Conservation (phyloP, 441 rosid species). For the Croton laevigatus region DNA sequence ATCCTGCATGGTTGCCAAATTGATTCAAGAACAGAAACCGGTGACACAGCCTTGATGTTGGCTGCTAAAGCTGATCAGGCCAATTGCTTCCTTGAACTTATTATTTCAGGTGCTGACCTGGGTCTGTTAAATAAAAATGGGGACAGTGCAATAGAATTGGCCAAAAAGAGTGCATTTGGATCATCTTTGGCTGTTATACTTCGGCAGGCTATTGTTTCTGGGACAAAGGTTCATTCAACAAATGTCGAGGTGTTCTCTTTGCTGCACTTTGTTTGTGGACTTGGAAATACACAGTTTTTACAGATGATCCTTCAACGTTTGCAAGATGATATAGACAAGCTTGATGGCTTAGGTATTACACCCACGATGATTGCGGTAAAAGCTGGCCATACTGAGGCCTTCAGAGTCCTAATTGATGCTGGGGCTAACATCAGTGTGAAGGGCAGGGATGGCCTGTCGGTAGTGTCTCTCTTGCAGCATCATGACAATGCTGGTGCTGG, state of each 20-base stretch:
- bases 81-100: slow-evolving; percentile 31
- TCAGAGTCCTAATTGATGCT: slow-evolving; percentile 10
- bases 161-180: slow-evolving; percentile 9
- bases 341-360: slow-evolving; percentile 28
- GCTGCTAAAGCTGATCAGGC: slow-evolving; percentile 36
- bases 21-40: slow-evolving; percentile 32
- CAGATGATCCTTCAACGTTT: slow-evolving; percentile 21
- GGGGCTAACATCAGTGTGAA: slow-evolving; percentile 30
- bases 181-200: slow-evolving; percentile 26
- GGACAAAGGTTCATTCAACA: slow-evolving; percentile 23
- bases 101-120: slow-evolving; percentile 32
- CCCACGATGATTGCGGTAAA: slow-evolving; percentile 25
- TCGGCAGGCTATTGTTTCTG: slow-evolving; percentile 21
- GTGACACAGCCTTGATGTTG: slow-evolving; percentile 33
- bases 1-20: slow-evolving; percentile 23
- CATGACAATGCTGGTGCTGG: slow-evolving; percentile 18
- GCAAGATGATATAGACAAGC: slow-evolving; percentile 23
- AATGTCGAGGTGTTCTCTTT: slow-evolving; percentile 33
- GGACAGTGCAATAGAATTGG: slow-evolving; percentile 29
- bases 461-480: slow-evolving; percentile 19
- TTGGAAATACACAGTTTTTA: slow-evolving; percentile 29
- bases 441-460: slow-evolving; percentile 26
- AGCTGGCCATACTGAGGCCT: slow-evolving; percentile 12
- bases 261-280: slow-evolving; percentile 32
- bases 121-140: slow-evolving; percentile 28